Base-by-base conservation (phyloP, 768 basidiomycete species). In the Mycena filopes region DNA sequence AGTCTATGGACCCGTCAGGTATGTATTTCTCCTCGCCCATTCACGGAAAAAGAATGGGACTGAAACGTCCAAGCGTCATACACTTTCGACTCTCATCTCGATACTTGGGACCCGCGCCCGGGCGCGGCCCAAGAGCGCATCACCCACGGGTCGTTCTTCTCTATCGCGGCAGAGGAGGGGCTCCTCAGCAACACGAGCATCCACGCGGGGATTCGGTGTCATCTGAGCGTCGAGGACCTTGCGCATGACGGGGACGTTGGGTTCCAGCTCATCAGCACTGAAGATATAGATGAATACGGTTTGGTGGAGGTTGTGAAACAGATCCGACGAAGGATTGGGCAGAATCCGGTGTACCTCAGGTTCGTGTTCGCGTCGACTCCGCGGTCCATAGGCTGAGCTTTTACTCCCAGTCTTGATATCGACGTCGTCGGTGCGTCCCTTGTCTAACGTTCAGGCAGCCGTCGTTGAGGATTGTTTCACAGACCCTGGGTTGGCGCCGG, bases 121-220 rank as follows among this genome's bases (percentile, higher is more conserved):
- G 83, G 80, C 20, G 65, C 72, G 26, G 79, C 80, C 49, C 85
- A 82, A 73, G 84, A 81, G 43, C 83, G 76, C 57, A 79, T 91
- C 66, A 89, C 81, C 13, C 90, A 92, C 66, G 90, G 90, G 31
- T 85, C 86, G 10, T 91, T 89, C 79, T 92, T 92, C 77, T 82
- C 83, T 74, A 72, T 87, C 40, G 91, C 91, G 0, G 79, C 78
- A 9, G 82, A 87, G 68, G 88, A 90, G 63, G 84, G 85, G 3
- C 83, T 90, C 23, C 80, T 92, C 74, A 78, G 83, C 49, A 86
- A 87, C 66, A 82, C 82, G 9, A 89, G 87, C 62, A 83, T 92
- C 12, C 91, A 92, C 71, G 91, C 87, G 16, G 91, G 91, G 10
- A 87, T 92, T 69, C 81, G 91, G 28, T 63, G 61, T 21, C 45